Base-by-base conservation (phyloP, 164 flowering plant species). In the Berberis thunbergii region DNA sequence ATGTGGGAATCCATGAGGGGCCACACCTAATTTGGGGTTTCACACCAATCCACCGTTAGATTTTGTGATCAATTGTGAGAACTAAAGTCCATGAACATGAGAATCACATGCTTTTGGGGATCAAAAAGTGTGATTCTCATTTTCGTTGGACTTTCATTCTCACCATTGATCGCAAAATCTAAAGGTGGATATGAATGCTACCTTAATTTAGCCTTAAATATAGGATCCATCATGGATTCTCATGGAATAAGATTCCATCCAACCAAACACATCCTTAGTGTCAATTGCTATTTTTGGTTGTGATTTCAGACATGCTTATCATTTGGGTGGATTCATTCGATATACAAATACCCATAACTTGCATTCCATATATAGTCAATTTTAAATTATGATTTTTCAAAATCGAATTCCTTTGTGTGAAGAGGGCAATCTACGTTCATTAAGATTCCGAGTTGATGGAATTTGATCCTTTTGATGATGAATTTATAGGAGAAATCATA, bases 401-500 rank as follows among this genome's bases (percentile, higher is more conserved):
- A 38, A 43, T 42, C 52, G 1, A 49, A 49, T 6, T 49, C 6
- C 52, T 49, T 49, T 49, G 52, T 49, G 49, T 12, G 9, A 13
- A 55, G 7, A 9, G 7, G 0, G 4, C 5, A 26, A 8, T 2
- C 13, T 39, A 43, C 43, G 48, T 41, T 41, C 8, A 41, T 43
- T 57, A 39, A 26, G 44, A 38, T 56, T 60, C n/a, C 68, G 1
- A 60, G 49, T 49, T 69, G 38, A 66, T 75, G 74, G 74, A 61
- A 72, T 69, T 42, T 12, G 38, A 55, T 39, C 62, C 69, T 12
- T 77, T 76, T 71, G 64, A 43, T 76, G 76, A 66, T 74, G 67
- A 63, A 60, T 73, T 61, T 68, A 75, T 77, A 73, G 79, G 73
- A 76, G 63, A 67, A 60, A 48, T 64, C 72, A 52, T 63, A 60